Evolutionary conservation across 2,329 filamentous ascomycete species (phyloP).

Genomic region (Talaromyces pinophilus): DNA sequence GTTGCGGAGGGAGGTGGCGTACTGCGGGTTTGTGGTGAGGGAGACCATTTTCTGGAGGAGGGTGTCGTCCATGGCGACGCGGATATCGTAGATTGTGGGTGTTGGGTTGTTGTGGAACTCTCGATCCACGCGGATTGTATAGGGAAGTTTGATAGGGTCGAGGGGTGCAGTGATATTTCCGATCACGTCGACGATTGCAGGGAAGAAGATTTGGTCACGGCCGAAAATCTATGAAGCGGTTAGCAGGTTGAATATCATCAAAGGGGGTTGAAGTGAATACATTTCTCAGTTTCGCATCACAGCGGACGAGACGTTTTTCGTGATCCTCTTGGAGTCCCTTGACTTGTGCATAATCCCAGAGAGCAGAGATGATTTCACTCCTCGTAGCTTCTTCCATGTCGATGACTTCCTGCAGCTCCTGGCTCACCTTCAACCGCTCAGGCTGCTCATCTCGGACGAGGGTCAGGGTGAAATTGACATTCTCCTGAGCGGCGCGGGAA

Average conservation of each 20-base stretch:
- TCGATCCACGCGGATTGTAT: constrained; percentile 91
- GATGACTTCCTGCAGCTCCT: constrained; percentile 76
- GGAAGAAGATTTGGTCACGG: constrained; percentile 78
- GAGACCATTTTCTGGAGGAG: constrained; percentile 66
- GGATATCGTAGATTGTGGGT: constrained; percentile 86
- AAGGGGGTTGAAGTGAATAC: constrained; percentile 34
- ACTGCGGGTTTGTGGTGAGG: constrained; percentile 68
- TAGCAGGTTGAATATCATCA: not conserved
- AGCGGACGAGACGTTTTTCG: constrained; percentile 88
- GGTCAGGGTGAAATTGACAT: constrained; percentile 86
- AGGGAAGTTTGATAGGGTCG: constrained; percentile 78
- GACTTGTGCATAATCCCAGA: constrained; percentile 92
- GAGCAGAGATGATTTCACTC: constrained; percentile 81
- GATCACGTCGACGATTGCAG: constrained; percentile 78
- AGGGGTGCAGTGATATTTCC: constrained; percentile 75
- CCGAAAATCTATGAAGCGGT: constrained; percentile 63
- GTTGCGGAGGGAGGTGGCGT: constrained; percentile 71
- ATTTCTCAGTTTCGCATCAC: constrained; percentile 76
- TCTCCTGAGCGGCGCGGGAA: constrained; percentile 88
- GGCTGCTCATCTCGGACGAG: constrained; percentile 80
- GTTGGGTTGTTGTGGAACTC: constrained; percentile 73
- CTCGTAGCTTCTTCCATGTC: constrained; percentile 86
- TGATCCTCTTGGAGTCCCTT: constrained; percentile 90
- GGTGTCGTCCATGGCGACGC: constrained; percentile 81
- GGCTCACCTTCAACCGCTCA: constrained; percentile 78